These are phyloP conservation scores for Phytophthora kernoviae DNA, from an alignment of 352 stramenopile genomes.

Conservation along the genomic window DNA sequence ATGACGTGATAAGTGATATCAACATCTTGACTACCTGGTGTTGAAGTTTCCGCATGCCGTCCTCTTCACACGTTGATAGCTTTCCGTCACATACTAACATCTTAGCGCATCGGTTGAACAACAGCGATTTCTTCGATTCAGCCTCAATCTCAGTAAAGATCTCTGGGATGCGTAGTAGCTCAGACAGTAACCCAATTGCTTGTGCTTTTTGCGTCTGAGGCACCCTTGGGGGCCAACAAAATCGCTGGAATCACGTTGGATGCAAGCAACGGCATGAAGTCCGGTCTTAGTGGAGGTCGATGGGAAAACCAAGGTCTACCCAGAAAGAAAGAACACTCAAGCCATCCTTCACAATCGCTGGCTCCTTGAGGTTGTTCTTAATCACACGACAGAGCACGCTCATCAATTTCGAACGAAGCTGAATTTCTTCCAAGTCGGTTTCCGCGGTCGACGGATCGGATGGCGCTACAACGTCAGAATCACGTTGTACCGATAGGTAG, in stretches of 20 bases:
- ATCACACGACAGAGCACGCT: slow-evolving; percentile 54
- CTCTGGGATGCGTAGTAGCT: slow-evolving; percentile 48
- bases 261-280: slow-evolving; percentile 55
- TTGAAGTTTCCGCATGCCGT: slow-evolving; percentile 46
- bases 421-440: slow-evolving; percentile 34
- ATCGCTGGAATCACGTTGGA: slow-evolving; percentile 58
- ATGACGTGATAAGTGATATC: slow-evolving; percentile 54
- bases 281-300: slow-evolving; percentile 19
- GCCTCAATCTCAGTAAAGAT: slow-evolving; percentile 47
- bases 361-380: slow-evolving; percentile 54
- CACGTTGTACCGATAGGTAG: slow-evolving; percentile 39
- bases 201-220: slow-evolving; percentile 35
- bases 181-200: slow-evolving; percentile 43
- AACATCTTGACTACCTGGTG: slow-evolving; percentile 66
- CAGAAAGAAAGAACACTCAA: slow-evolving; percentile 51
- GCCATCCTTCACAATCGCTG: slow-evolving; percentile 44
- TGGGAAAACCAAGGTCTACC: slow-evolving; percentile 41
- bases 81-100: slow-evolving; percentile 42
- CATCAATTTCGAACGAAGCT: slow-evolving; percentile 47
- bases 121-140: slow-evolving; percentile 53
- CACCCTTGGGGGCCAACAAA: slow-evolving; percentile 47
- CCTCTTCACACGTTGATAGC: slow-evolving; percentile 16
- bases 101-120: slow-evolving; percentile 77
- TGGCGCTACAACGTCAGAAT: slow-evolving; percentile 12
- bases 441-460: slow-evolving; percentile 27